These are phyloP conservation scores for Parmelia sp. DNA, from an alignment of 495 filamentous ascomycete genomes.

Conservation along the genomic window DNA sequence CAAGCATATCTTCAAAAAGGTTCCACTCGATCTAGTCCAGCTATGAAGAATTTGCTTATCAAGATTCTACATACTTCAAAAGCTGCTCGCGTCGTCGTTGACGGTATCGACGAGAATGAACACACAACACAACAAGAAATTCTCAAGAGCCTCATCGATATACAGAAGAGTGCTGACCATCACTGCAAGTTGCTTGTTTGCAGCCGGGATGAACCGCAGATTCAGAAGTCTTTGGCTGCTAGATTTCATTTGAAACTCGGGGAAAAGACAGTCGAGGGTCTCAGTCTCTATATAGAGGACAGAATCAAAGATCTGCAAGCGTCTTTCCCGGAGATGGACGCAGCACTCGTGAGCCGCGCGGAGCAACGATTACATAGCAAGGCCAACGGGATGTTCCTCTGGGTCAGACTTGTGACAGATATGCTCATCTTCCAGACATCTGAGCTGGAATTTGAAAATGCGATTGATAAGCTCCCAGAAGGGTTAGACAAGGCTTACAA, in stretches of 20 bases:
- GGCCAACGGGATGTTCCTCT: constrained; percentile 20
- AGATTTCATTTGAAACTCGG: constrained; percentile 4
- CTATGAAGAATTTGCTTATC: constrained; percentile 10
- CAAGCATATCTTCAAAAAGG: constrained; percentile 7
- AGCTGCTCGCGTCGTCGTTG: constrained; percentile 9
- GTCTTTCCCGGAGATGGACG: background rate
- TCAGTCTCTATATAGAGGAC: constrained; percentile 7
- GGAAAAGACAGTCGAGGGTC: constrained; percentile 6
- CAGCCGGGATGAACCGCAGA: constrained; percentile 15
- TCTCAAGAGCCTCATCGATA: constrained; percentile 4
- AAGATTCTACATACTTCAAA: constrained; percentile 6
- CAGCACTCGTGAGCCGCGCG: background rate
- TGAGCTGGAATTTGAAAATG: constrained; percentile 2
- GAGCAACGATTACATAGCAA: constrained; percentile 6
- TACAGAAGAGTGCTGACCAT: background rate
- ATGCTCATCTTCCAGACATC: constrained; percentile 9
- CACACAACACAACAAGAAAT: background rate
- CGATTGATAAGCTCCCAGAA: constrained; percentile 13
- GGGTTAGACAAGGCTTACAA: constrained; percentile 20
- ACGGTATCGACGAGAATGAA: constrained; percentile 18
- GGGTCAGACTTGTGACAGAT: constrained; percentile 18
- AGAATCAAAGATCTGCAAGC: constrained; percentile 2
- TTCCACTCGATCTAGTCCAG: constrained; percentile 1
- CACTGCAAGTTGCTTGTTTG: constrained; percentile 18
- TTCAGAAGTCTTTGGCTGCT: background rate